Percentiles rank a stretch among this genome's conserved stretches.
phyloP scores from a whole-genome alignment of 1,284 basidiomycete genomes.

The Leccinum fallax region DNA sequence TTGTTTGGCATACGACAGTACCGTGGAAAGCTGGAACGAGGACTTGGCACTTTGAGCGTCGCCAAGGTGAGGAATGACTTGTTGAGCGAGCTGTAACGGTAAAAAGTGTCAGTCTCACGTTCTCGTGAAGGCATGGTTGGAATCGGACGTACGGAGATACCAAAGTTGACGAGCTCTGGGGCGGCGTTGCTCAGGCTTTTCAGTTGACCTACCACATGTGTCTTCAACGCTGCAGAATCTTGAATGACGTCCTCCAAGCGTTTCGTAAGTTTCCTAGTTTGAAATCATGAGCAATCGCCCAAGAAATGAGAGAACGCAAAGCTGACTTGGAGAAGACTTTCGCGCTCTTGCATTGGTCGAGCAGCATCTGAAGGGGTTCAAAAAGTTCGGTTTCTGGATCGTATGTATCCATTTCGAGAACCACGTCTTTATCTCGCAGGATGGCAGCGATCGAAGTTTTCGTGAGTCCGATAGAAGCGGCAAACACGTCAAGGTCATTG shows the following conservation, averaged over 20 bases:
- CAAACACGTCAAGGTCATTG: conserved; percentile 89
- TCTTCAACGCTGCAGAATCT: conserved; percentile 70
- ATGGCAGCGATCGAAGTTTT: conserved; percentile 81
- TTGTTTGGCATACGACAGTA: conserved; percentile 74
- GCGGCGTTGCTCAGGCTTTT: conserved; percentile 71
- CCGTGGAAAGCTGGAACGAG: conserved; percentile 72
- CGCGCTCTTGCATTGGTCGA: conserved; percentile 80
- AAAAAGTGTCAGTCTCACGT: conserved; percentile 1
- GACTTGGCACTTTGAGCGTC: conserved; percentile 77
- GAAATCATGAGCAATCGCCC: conserved; percentile 7
- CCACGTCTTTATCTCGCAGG: conserved; percentile 77
- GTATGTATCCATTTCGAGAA: conserved; percentile 70
- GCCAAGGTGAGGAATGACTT: conserved; percentile 77
- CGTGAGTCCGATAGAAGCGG: conserved; percentile 84
- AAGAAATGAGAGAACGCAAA: not conserved
- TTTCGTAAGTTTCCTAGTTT: conserved; percentile 78
- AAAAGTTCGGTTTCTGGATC: conserved; percentile 76
- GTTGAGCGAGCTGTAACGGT: conserved; percentile 73
- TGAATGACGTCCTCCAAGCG: conserved; percentile 80
- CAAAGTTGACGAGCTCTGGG: conserved; percentile 85
- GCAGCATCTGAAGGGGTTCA: conserved; percentile 76
- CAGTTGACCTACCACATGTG: conserved; percentile 71
- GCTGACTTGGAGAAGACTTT: conserved; percentile 80
- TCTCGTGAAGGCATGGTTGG: not conserved
- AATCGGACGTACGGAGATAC: conserved; percentile 68